Percentiles rank a stretch among this genome's conserved stretches.
Conservation (phyloP, 306 rosid genomes). For the Calophaca sinica region DNA sequence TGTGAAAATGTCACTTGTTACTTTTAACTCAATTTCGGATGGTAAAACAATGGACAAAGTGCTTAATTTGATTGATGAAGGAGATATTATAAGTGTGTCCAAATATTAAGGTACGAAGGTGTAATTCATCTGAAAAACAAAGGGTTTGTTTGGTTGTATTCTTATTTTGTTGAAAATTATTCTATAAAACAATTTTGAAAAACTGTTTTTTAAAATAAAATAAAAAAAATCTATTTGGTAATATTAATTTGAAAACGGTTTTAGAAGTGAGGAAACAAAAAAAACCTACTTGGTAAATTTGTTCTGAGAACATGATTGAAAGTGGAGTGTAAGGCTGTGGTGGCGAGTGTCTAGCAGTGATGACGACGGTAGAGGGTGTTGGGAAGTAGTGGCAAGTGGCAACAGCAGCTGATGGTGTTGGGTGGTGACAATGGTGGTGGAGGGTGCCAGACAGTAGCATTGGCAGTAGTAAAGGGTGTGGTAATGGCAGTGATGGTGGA, state of each 20-base stretch:
- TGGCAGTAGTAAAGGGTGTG: neutral
- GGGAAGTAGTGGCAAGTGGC: no score
- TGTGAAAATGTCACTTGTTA: constrained; percentile 19
- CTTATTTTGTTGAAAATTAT: neutral
- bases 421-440: no score
- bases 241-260: neutral
- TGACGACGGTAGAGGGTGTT: no score
- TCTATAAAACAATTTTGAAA: neutral
- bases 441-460: neutral
- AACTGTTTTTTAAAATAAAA: neutral
- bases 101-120: constrained; percentile 37
- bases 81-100: constrained; percentile 24
- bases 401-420: no score
- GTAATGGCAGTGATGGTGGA: neutral
- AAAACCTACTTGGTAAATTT: neutral
- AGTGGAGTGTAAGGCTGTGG: neutral
- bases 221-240: neutral
- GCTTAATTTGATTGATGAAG: constrained; percentile 13
- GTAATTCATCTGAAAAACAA: constrained; percentile 32
- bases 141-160: no score
- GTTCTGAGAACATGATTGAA: neutral
- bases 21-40: neutral
- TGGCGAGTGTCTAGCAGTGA: neutral
- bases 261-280: neutral
- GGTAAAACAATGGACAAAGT: constrained; percentile 5